Base-by-base conservation (phyloP, 805 yeast genomes). In the Starmera quercuum region DNA sequence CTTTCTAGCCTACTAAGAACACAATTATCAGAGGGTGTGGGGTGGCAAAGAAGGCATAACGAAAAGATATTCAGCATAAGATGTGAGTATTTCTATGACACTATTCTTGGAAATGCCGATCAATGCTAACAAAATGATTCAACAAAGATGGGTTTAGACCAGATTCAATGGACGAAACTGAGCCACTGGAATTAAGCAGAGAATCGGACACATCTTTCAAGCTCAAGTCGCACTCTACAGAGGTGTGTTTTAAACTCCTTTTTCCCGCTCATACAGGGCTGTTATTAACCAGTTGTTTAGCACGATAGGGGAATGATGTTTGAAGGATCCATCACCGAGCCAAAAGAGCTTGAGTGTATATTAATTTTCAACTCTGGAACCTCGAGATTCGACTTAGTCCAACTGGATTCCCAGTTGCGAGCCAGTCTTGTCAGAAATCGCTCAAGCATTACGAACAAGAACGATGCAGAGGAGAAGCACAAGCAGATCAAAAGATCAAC, bases 1-100 rank as follows among this genome's bases (percentile, higher is more conserved):
- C 6, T 26, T 4, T 6, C 7, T 8, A 19, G 16, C 4, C n/a
- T 5, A 26, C 16, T 26, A 7, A 13, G 12, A 6, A 7, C 28
- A 13, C 28, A 26, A n/a, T 6, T 26, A n/a, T n/a, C n/a, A 7
- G 18, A n/a, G 17, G 16, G 6, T 5, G 12, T 26, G 16, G 12
- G 28, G 8, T 17, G 24, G n/a, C n/a, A 18, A 20, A 16, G 15
- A 29, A 29, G 34, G 16, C 36, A 32, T n/a, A 36, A 39, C 17
- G 46, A 42, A 25, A 46, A 45, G 30, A 40, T 51, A 5, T 30
- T 49, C 30, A 39, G 46, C 33, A 31, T 51, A n/a, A 30, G 36
- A 23, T 49, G 53, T 47, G 30, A 29, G 55, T 44, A 5, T 8
- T 11, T 7, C 6, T 21, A 21, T 21, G 8, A 9, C 11, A 21